phyloP scores from a whole-genome alignment of 371 early-diverging fungal species.

The Syncephalastrum sp. region DNA sequence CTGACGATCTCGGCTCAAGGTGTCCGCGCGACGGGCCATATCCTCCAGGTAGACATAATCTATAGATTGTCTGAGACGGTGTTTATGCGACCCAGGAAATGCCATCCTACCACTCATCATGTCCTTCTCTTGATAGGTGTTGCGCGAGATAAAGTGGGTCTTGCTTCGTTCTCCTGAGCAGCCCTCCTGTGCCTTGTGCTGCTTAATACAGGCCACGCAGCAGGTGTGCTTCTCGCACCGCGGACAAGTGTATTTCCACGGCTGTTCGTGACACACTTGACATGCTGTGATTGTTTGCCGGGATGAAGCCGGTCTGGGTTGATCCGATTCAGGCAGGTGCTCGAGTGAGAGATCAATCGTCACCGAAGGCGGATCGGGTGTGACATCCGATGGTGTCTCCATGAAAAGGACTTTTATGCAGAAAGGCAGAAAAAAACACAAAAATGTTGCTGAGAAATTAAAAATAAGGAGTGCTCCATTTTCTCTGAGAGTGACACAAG shows the following conservation, averaged over 20 bases:
- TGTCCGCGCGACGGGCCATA: constrained; percentile 35
- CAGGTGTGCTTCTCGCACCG: constrained; percentile 63
- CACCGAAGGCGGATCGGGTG: no score
- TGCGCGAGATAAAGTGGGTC: constrained; percentile 54
- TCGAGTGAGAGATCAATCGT: no score
- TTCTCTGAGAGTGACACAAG: no score
- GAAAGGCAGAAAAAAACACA: no score
- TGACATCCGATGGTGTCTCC: no score
- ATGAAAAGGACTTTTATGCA: no score
- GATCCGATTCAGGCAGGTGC: no score
- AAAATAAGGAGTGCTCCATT: constrained; percentile 1
- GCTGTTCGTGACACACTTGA: constrained; percentile 27
- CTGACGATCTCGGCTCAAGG: constrained; percentile 28
- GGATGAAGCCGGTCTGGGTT: no score
- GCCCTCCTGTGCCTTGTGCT: constrained; percentile 55
- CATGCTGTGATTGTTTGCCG: constrained; percentile 1
- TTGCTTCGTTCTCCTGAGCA: constrained; percentile 69
- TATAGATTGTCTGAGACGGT: background rate
- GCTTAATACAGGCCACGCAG: constrained; percentile 63
- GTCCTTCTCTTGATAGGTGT: constrained; percentile 50
- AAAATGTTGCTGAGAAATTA: background rate
- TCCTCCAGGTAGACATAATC: constrained; percentile 52
- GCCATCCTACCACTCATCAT: constrained; percentile 67
- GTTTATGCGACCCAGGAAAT: background rate
- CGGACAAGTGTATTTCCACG: constrained; percentile 71